Percentiles rank a stretch among this genome's conserved stretches.
These are phyloP conservation scores for Prunus yedoensis DNA, from an alignment of 331 rosid genomes.

Conservation along the genomic window DNA sequence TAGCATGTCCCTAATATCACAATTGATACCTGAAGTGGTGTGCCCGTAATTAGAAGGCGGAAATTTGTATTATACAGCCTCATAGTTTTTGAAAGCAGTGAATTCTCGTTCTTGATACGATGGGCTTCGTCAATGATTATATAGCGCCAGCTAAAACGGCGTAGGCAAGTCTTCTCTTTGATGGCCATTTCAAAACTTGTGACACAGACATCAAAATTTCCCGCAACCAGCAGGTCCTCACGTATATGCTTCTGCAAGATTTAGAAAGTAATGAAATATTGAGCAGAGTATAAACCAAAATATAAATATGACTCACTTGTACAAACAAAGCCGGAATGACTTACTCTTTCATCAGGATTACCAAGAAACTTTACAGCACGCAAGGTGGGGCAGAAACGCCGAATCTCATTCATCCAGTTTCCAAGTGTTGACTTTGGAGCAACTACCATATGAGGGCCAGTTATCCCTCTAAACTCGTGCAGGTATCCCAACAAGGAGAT, in stretches of 20 bases:
- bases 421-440: constrained; percentile 99
- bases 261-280: not conserved
- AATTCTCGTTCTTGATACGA: constrained; percentile 93
- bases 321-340: constrained; percentile 19
- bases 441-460: constrained; percentile 98
- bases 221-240: constrained; percentile 86
- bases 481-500: constrained; percentile 90
- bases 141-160: constrained; percentile 96
- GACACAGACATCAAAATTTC: constrained; percentile 93
- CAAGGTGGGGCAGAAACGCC: constrained; percentile 83
- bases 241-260: constrained; percentile 68
- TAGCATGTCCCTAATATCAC: constrained; percentile 5
- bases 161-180: constrained; percentile 80
- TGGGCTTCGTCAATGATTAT: constrained; percentile 96
- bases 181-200: constrained; percentile 99
- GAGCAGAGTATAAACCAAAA: constrained; percentile 1
- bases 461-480: constrained; percentile 91
- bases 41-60: constrained; percentile 93
- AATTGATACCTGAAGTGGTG: constrained; percentile 84
- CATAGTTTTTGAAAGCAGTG: constrained; percentile 96
- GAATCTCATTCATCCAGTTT: constrained; percentile 98
- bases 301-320: not conserved
- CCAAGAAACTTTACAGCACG: constrained; percentile 95
- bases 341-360: constrained; percentile 92
- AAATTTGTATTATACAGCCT: constrained; percentile 84